Evolutionary conservation across 192 early-diverging fungal species (phyloP).

Genomic region (Oehlia diaphana): DNA sequence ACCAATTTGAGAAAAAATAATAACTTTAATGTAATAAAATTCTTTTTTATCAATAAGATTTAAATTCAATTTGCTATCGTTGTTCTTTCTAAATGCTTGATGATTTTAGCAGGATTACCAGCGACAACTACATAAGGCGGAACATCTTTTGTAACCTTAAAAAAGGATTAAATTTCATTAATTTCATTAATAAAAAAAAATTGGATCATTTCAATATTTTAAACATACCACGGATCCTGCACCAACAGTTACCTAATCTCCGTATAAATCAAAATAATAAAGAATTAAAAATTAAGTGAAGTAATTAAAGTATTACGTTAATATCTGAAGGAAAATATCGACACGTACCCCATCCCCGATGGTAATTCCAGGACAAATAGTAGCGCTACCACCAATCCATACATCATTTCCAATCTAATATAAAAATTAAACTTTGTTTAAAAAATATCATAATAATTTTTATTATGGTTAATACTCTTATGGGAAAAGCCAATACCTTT

Average conservation of each 20-base stretch:
- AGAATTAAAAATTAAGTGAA: not conserved
- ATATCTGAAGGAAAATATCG: not conserved
- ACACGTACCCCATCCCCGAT: slow-evolving; percentile 70
- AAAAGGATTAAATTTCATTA: not conserved
- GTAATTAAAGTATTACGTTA: not conserved
- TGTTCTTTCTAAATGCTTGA: slow-evolving; percentile 41
- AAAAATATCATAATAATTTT: not conserved
- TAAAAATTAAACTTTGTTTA: not conserved
- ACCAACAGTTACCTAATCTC: slow-evolving; percentile 50
- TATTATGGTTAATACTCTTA: slow-evolving; percentile 22
- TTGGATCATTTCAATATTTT: not conserved
- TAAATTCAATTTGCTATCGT: no score
- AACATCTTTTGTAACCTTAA: slow-evolving; percentile 78
- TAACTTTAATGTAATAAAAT: no score
- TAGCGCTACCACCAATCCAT: slow-evolving; percentile 84
- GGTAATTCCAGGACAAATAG: slow-evolving; percentile 83
- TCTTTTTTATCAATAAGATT: no score
- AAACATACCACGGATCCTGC: slow-evolving; percentile 74
- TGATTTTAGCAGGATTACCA: slow-evolving; percentile 84
- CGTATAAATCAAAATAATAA: not conserved
- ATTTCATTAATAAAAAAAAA: not conserved
- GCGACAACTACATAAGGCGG: slow-evolving; percentile 73
- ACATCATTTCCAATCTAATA: slow-evolving; percentile 77
- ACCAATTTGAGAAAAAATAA: no score
- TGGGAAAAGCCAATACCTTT: slow-evolving; percentile 40